Evolutionary conservation across 441 rosid genomes (phyloP).

Genomic region (Syzygium malaccense): DNA sequence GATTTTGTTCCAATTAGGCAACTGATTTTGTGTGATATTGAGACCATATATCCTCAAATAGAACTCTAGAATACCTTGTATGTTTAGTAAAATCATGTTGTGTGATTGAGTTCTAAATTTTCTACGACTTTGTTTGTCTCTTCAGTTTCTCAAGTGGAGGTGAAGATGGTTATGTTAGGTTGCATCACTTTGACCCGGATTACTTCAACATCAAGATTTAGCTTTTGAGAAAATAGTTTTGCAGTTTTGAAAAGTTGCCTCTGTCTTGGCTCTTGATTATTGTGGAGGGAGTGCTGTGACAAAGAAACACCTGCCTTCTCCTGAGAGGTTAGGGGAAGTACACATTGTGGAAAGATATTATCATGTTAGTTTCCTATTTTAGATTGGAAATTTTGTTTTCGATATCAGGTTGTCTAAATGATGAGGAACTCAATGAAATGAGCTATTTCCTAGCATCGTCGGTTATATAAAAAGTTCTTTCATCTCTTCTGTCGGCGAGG

Average conservation of each 20-base stretch:
- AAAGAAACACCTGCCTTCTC: neutral
- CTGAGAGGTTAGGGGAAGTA: neutral
- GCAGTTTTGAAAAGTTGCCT: neutral
- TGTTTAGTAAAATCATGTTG: neutral
- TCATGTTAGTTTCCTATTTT: neutral
- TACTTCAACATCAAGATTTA: slow-evolving; percentile 75
- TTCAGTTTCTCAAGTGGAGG: slow-evolving; percentile 78
- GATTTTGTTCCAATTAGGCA: neutral
- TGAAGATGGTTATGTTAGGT: slow-evolving; percentile 89
- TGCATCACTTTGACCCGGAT: slow-evolving; percentile 87
- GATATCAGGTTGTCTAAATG: neutral
- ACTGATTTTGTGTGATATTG: neutral
- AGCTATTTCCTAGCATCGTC: neutral
- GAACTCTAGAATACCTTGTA: neutral
- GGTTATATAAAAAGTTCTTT: neutral
- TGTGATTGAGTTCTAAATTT: neutral
- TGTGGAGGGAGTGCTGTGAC: neutral
- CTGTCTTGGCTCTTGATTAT: neutral
- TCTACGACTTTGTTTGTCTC: neutral
- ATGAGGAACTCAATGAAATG: neutral
- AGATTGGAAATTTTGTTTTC: neutral
- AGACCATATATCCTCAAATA: neutral
- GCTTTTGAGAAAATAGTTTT: neutral
- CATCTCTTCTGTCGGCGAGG: neutral
- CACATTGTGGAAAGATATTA: neutral